Evolutionary conservation across 2,329 filamentous ascomycete species (phyloP).

Genomic region (Fonsecaea pedrosoi): DNA sequence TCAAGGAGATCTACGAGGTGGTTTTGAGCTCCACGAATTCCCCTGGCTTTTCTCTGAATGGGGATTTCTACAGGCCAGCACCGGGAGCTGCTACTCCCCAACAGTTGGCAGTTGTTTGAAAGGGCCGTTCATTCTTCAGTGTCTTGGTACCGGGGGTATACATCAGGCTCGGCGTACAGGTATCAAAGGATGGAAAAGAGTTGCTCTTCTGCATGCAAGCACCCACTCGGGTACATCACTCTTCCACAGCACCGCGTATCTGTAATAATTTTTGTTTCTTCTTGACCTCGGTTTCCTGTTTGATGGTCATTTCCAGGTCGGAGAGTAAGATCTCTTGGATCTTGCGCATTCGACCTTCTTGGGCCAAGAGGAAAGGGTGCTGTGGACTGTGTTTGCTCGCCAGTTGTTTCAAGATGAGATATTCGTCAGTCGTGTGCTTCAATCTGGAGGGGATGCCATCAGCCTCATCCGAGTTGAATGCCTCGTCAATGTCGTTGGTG

Average conservation of each 20-base stretch:
- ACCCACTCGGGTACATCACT: slow-evolving; percentile 17
- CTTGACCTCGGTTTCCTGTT: slow-evolving; percentile 56
- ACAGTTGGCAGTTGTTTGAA: slow-evolving; percentile 29
- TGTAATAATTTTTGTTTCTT: slow-evolving; percentile 41
- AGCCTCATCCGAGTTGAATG: slow-evolving; percentile 46
- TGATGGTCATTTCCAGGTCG: slow-evolving; percentile 68
- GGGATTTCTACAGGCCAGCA: slow-evolving; percentile 62
- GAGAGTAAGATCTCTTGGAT: slow-evolving; percentile 68
- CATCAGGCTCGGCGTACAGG: slow-evolving; percentile 20
- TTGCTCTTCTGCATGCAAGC: background rate
- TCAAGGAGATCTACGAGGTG: slow-evolving; percentile 76
- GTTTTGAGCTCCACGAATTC: slow-evolving; percentile 83
- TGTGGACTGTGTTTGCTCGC: slow-evolving; percentile 59
- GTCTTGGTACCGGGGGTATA: slow-evolving; percentile 42
- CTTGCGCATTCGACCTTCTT: slow-evolving; percentile 62
- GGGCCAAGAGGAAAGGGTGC: slow-evolving; percentile 69
- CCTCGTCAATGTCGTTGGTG: slow-evolving; percentile 46
- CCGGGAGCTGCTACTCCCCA: slow-evolving; percentile 28
- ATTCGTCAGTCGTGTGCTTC: slow-evolving; percentile 63
- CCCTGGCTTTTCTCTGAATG: slow-evolving; percentile 85
- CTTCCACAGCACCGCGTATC: slow-evolving; percentile 29
- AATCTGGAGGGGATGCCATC: slow-evolving; percentile 37
- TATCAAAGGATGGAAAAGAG: slow-evolving; percentile 5
- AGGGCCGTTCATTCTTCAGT: background rate
- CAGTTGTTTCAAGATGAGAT: slow-evolving; percentile 61